Evolutionary conservation across 805 yeast genomes (phyloP).

Genomic region (Ogataea paraovalis): DNA sequence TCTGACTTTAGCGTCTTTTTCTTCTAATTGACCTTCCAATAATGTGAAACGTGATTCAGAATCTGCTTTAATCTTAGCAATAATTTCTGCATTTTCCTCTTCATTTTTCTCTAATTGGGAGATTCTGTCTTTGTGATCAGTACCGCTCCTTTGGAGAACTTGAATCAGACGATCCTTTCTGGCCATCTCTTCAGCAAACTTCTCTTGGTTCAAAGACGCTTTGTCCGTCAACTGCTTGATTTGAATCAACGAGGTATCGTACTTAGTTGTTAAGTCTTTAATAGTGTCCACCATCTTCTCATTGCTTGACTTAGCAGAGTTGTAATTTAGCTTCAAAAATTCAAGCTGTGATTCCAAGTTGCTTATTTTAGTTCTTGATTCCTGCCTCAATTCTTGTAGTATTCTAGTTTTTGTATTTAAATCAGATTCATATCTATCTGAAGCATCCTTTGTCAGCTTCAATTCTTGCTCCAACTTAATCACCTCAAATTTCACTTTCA

Average conservation of each 20-base stretch:
- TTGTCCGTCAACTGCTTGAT: conserved; percentile 46
- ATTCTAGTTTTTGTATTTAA: conserved; percentile 26
- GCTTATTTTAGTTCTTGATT: conserved; percentile 29
- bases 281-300: conserved; percentile 34
- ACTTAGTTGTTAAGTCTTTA: conserved; percentile 33
- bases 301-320: conserved; percentile 23
- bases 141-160: conserved; percentile 49
- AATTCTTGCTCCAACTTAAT: conserved; percentile 29
- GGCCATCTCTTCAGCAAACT: conserved; percentile 52
- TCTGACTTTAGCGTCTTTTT: conserved; percentile 35
- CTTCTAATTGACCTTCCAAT: conserved; percentile 33
- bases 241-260: conserved; percentile 41
- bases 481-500: conserved; percentile 24
- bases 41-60: conserved; percentile 35
- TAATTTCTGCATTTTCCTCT: conserved; percentile 37
- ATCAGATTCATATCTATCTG: conserved; percentile 35
- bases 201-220: conserved; percentile 40
- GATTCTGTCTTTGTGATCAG: conserved; percentile 50
- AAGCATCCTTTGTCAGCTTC: conserved; percentile 28
- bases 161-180: conserved; percentile 59
- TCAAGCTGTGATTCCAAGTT: conserved; percentile 35
- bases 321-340: conserved; percentile 29
- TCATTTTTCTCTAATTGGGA: conserved; percentile 47
- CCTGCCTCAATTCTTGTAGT: conserved; percentile 25
- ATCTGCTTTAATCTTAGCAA: conserved; percentile 34